phyloP scores from a whole-genome alignment of 148 eudicot species.

The Fallopia convolvulus region DNA sequence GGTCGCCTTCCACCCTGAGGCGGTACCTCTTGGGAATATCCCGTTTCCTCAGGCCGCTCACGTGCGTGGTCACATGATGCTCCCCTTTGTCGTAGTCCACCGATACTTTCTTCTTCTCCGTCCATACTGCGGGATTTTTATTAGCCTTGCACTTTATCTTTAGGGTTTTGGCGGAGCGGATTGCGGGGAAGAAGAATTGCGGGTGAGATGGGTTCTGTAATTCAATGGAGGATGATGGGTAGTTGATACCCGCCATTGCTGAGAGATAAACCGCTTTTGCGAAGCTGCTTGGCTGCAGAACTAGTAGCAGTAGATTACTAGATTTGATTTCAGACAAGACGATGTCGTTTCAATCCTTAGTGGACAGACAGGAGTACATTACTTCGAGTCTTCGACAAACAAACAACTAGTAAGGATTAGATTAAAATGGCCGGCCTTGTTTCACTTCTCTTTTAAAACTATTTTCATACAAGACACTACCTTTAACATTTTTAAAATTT shows the following conservation, averaged over 20 bases:
- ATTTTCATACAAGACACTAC: too few relatives aligned
- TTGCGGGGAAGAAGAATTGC: slow-evolving; percentile 3
- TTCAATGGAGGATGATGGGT: slow-evolving; percentile 15
- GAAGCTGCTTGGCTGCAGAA: background rate
- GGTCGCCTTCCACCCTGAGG: slow-evolving; percentile 48
- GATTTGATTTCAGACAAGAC: background rate
- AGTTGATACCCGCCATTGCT: slow-evolving; percentile 14
- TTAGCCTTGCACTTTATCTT: slow-evolving; percentile 19
- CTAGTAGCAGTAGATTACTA: background rate
- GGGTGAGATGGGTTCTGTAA: background rate
- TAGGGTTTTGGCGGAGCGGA: slow-evolving; percentile 10
- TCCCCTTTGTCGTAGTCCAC: slow-evolving; percentile 68
- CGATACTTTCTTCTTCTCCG: slow-evolving; percentile 43
- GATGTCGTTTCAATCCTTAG: background rate
- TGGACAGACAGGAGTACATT: too few relatives aligned
- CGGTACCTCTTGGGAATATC: slow-evolving; percentile 52
- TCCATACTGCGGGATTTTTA: slow-evolving; percentile 35
- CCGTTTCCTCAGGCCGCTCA: slow-evolving; percentile 56
- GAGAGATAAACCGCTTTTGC: background rate
- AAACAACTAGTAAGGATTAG: too few relatives aligned
- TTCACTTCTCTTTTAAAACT: too few relatives aligned
- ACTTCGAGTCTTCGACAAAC: too few relatives aligned
- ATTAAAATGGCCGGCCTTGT: too few relatives aligned
- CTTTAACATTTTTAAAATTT: too few relatives aligned
- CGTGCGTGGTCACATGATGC: slow-evolving; percentile 34